A percentile compares a stretch with the other conserved stretches of the same genome.
These are phyloP conservation scores for Candida glaebosa DNA, from an alignment of 805 yeast species.

Conservation along the genomic window DNA sequence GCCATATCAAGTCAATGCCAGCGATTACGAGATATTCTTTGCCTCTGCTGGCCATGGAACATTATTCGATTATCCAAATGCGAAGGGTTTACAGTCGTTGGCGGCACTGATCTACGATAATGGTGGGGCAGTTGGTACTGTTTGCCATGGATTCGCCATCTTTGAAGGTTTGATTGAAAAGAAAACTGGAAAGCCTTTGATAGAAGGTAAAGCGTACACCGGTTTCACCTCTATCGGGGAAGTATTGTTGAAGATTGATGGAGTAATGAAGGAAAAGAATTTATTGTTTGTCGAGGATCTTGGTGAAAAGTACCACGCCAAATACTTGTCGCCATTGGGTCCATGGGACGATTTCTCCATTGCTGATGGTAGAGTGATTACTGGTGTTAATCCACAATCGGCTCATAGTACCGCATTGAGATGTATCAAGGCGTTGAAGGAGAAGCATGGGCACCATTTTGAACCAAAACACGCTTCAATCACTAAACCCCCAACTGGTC, in stretches of 20 bases:
- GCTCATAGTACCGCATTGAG: constrained; percentile 48
- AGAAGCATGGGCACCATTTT: constrained; percentile 4
- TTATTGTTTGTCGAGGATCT: constrained; percentile 36
- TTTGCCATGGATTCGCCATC: constrained; percentile 67
- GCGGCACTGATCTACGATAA: constrained; percentile 46
- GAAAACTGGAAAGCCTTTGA: constrained; percentile 40
- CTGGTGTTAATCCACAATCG: constrained; percentile 66
- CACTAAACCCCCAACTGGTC: background rate
- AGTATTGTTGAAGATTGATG: constrained; percentile 20
- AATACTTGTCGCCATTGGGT: constrained; percentile 42
- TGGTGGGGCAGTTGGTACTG: constrained; percentile 60
- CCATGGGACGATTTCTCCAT: constrained; percentile 52
- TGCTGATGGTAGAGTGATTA: constrained; percentile 55
- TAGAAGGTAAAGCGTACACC: constrained; percentile 53
- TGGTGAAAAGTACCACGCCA: constrained; percentile 40
- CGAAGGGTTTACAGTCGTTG: constrained; percentile 41
- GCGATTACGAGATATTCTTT: constrained; percentile 50
- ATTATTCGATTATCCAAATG: constrained; percentile 54
- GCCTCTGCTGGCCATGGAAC: constrained; percentile 71
- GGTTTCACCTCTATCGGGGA: constrained; percentile 63
- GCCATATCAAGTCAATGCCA: constrained; percentile 46
- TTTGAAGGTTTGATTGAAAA: constrained; percentile 46
- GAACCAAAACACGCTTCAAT: background rate
- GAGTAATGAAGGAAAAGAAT: constrained; percentile 18
- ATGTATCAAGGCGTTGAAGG: constrained; percentile 19